These are phyloP conservation scores for Salvia sclarea DNA, from an alignment of 305 asterid species.

Conservation along the genomic window DNA sequence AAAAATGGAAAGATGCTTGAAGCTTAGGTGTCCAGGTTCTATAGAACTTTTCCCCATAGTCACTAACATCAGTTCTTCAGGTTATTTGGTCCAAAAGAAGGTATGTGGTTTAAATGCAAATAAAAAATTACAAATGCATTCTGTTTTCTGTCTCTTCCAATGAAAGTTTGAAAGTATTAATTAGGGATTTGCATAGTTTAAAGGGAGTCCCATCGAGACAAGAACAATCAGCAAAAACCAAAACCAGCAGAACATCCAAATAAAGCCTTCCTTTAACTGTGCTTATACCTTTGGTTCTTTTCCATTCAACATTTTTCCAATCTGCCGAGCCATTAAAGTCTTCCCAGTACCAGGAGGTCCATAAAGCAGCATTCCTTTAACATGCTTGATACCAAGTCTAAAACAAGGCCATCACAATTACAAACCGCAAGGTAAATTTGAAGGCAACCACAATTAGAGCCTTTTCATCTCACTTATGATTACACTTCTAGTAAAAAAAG, in stretches of 20 bases:
- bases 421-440: constrained; percentile 27
- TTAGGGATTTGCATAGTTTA: constrained; percentile 1
- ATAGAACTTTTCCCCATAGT: not conserved
- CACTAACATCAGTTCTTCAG: constrained; percentile 16
- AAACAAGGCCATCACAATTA: constrained; percentile 29
- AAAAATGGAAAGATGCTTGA: constrained; percentile 2
- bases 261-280: constrained; percentile 15
- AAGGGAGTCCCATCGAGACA: constrained; percentile 16
- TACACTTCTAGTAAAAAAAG: constrained; percentile 2
- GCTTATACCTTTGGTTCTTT: constrained; percentile 93
- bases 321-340: constrained; percentile 99
- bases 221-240: constrained; percentile 28
- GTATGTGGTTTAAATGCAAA: constrained; percentile 16
- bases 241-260: constrained; percentile 23
- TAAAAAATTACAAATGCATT: constrained; percentile 13
- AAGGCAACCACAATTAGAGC: constrained; percentile 25
- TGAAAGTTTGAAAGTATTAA: constrained; percentile 14
- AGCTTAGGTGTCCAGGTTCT: constrained; percentile 10
- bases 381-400: constrained; percentile 98
- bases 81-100: constrained; percentile 2
- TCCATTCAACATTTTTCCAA: constrained; percentile 96
- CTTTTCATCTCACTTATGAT: constrained; percentile 14
- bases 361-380: constrained; percentile 94
- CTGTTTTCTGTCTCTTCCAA: constrained; percentile 10
- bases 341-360: constrained; percentile 99